These are phyloP conservation scores for Jacaranda mimosifolia DNA, from an alignment of 257 asterid species.

Conservation along the genomic window DNA sequence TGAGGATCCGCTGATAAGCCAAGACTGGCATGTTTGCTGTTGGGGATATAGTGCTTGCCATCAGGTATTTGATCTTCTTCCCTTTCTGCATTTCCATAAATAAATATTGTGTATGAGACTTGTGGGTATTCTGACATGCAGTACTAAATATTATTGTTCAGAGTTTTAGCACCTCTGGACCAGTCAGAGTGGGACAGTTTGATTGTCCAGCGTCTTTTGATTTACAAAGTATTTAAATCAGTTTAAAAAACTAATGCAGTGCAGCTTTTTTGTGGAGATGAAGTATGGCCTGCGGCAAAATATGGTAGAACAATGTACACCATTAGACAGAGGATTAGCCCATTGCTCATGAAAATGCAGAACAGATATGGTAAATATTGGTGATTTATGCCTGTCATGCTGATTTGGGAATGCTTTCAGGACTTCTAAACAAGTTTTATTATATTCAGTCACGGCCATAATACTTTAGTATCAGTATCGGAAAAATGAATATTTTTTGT, in stretches of 20 bases:
- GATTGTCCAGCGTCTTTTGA: not conserved
- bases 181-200: no score
- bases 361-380: constrained; percentile 61
- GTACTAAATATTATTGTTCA: not conserved
- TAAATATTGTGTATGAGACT: not conserved
- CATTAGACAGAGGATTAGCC: constrained; percentile 73
- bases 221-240: constrained; percentile 26
- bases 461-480: no score
- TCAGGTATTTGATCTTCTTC: constrained; percentile 50
- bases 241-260: constrained; percentile 51
- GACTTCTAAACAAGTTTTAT: not conserved
- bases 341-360: constrained; percentile 70
- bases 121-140: not conserved
- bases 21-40: constrained; percentile 62
- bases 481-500: not conserved
- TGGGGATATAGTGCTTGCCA: constrained; percentile 78
- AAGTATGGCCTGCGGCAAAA: constrained; percentile 85
- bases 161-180: not conserved
- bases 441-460: no score
- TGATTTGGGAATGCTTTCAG: no score
- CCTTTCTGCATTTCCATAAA: no score
- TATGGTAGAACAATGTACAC: constrained; percentile 84
- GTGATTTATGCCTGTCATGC: not conserved
- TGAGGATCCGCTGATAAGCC: constrained; percentile 64
- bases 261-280: constrained; percentile 84